Percentiles rank a stretch among this genome's conserved stretches.
phyloP scores from a whole-genome alignment of 495 filamentous ascomycete species.

The Podospora tetraspora region DNA sequence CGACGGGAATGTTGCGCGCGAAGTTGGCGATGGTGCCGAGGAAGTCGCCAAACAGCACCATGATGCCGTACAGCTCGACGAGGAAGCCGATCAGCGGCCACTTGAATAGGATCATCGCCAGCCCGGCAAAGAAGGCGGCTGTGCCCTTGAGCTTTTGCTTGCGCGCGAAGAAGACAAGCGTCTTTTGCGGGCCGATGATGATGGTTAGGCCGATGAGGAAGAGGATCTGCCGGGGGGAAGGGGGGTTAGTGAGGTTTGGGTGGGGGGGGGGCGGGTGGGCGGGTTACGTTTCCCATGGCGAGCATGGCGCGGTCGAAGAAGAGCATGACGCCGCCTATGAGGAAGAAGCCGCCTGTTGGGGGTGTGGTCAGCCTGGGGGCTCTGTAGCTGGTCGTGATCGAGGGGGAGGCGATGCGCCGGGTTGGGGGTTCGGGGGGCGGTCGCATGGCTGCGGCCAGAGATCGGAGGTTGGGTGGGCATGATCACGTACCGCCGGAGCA shows the following conservation, averaged over 20 bases:
- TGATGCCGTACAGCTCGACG: constrained; percentile 87
- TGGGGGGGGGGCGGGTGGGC: constrained; percentile 55
- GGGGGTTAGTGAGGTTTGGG: not conserved
- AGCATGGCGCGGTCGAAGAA: constrained; percentile 97
- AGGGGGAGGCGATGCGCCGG: not conserved
- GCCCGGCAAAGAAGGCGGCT: constrained; percentile 78
- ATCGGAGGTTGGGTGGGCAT: not conserved
- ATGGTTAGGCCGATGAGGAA: constrained; percentile 93
- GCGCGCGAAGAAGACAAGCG: constrained; percentile 85
- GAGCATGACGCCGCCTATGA: constrained; percentile 85
- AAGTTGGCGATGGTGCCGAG: constrained; percentile 87
- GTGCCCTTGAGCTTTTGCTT: constrained; percentile 89
- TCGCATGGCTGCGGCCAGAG: not conserved
- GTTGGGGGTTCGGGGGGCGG: not conserved
- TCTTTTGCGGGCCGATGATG: constrained; percentile 91
- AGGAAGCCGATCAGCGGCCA: constrained; percentile 88
- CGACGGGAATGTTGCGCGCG: constrained; percentile 73
- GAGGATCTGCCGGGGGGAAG: constrained; percentile 63
- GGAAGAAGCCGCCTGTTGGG: constrained; percentile 74
- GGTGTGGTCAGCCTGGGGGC: not conserved
- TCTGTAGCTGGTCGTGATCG: not conserved
- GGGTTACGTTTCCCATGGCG: constrained; percentile 44
- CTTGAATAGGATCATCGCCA: constrained; percentile 75
- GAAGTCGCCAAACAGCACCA: constrained; percentile 93
- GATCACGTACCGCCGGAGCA: constrained; percentile 82